These are phyloP conservation scores for Gremmenia infestans DNA, from an alignment of 2,329 filamentous ascomycete genomes.

Conservation along the genomic window DNA sequence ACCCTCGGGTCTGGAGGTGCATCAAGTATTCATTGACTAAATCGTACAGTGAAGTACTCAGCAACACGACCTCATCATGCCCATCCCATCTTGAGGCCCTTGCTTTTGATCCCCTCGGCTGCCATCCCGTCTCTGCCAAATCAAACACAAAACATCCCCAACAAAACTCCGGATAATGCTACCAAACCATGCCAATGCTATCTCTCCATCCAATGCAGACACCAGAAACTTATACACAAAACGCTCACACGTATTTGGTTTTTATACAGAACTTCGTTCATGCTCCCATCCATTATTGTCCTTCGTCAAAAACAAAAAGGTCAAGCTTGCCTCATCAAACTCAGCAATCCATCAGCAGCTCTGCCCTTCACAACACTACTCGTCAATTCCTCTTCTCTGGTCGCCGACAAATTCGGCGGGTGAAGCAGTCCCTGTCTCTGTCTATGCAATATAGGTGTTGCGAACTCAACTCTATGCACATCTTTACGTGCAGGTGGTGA, in stretches of 20 bases:
- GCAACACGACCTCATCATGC: no score
- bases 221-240: not conserved
- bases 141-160: not conserved
- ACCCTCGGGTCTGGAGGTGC: no score
- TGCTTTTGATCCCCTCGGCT: not conserved
- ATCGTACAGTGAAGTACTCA: no score
- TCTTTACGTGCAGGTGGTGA: slow-evolving; percentile 4
- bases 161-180: not conserved
- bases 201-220: not conserved
- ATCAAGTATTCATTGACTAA: no score
- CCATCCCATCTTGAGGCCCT: no score
- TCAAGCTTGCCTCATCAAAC: slow-evolving; percentile 14
- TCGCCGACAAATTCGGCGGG: not conserved
- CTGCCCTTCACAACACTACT: slow-evolving; percentile 44
- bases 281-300: not conserved
- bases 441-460: slow-evolving; percentile 14
- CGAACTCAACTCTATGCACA: not conserved
- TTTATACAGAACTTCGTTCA: not conserved
- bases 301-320: not conserved
- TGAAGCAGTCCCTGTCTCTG: slow-evolving; percentile 9
- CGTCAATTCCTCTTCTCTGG: slow-evolving; percentile 31
- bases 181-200: not conserved
- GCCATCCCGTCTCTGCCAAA: not conserved
- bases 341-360: slow-evolving; percentile 49
- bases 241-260: not conserved